A percentile compares a stretch with the other conserved stretches of the same genome.
Conservation (phyloP, 192 early-diverging fungal genomes). For the Backusella parvicylindrica region DNA sequence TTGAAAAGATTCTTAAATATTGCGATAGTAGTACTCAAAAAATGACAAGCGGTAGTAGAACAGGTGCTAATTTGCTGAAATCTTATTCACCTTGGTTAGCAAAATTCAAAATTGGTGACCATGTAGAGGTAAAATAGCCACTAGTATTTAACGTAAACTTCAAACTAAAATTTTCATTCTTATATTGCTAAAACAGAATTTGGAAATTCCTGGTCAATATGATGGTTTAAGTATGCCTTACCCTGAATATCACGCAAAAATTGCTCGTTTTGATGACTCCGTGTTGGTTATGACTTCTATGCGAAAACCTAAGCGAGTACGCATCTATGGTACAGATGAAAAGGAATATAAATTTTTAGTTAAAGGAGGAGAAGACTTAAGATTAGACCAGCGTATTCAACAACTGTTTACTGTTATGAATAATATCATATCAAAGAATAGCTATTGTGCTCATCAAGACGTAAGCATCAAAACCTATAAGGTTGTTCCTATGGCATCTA, state of each 20-base stretch:
- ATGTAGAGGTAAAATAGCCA: conserved; percentile 21
- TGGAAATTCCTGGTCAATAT: conserved; percentile 82
- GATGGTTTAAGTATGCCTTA: conserved; percentile 51
- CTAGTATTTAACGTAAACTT: not conserved
- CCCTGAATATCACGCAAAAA: conserved; percentile 50
- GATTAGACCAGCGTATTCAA: conserved; percentile 75
- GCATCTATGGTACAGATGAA: conserved; percentile 71
- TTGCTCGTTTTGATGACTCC: conserved; percentile 58
- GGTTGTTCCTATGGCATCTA: conserved; percentile 58
- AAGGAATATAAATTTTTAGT: conserved; percentile 70
- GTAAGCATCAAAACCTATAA: conserved; percentile 70
- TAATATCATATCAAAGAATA: conserved; percentile 50
- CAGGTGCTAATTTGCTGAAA: conserved; percentile 41
- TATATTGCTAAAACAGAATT: conserved; percentile 22
- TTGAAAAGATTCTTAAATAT: conserved; percentile 43
- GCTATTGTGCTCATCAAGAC: conserved; percentile 50
- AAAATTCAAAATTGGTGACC: conserved; percentile 24
- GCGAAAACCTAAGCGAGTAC: conserved; percentile 66
- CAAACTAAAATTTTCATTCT: not conserved
- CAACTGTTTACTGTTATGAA: conserved; percentile 83
- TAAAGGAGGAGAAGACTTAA: conserved; percentile 84
- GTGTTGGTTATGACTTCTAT: conserved; percentile 70
- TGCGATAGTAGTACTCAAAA: conserved; percentile 41
- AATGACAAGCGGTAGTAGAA: conserved; percentile 18
- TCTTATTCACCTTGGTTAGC: conserved; percentile 68